A percentile compares a stretch with the other conserved stretches of the same genome.
Evolutionary conservation across 2,329 filamentous ascomycete species (phyloP).

Genomic region (Graphilbum sp.): DNA sequence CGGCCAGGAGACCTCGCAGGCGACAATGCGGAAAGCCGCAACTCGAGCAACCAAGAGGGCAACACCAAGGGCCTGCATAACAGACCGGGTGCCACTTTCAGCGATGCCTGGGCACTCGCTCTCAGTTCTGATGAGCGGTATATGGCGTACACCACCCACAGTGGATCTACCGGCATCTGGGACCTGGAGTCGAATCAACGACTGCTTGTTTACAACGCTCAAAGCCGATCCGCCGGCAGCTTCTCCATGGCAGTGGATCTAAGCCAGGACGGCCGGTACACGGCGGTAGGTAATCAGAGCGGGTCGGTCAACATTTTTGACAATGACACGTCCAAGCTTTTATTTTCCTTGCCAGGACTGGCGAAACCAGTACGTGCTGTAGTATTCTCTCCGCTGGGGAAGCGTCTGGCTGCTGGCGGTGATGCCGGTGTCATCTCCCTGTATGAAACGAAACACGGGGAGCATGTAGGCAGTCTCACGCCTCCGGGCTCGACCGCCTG

Average conservation of each 20-base stretch:
- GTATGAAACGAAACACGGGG: constrained; percentile 83
- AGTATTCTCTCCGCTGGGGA: constrained; percentile 74
- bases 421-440: constrained; percentile 79
- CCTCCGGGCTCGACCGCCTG: constrained; percentile 40
- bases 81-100: too few relatives aligned
- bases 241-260: constrained; percentile 84
- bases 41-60: not conserved
- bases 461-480: constrained; percentile 71
- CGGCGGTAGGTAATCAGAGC: constrained; percentile 84
- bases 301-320: constrained; percentile 90
- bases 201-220: constrained; percentile 47
- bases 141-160: constrained; percentile 73
- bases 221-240: constrained; percentile 44
- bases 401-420: constrained; percentile 73
- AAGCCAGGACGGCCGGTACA: constrained; percentile 62
- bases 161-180: constrained; percentile 84
- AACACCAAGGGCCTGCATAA: too few relatives aligned
- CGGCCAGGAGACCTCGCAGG: constrained; percentile 12
- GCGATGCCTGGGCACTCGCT: constrained; percentile 75
- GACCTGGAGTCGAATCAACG: constrained; percentile 40
- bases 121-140: constrained; percentile 72
- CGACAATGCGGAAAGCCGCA: constrained; percentile 27
- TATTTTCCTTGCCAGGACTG: constrained; percentile 74
- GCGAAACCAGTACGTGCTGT: constrained; percentile 75
- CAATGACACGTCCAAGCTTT: constrained; percentile 71